Evolutionary conservation across 768 basidiomycete species (phyloP).

Genomic region (Tephrocybe sp.): DNA sequence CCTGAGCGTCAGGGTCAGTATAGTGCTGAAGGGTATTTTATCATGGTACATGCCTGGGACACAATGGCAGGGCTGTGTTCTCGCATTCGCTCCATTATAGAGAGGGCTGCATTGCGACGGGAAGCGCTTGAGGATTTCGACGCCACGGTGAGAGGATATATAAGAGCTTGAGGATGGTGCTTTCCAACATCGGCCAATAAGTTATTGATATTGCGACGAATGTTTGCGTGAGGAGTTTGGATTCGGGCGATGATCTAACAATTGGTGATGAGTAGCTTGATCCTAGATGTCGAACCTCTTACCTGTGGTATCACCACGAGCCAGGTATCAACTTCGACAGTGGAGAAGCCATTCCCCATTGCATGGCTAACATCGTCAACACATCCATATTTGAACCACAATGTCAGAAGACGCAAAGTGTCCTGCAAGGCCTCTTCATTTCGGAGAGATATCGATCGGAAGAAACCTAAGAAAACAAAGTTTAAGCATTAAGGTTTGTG

Average conservation of each 20-base stretch:
- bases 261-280: too few relatives aligned
- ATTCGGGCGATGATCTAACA: slow-evolving; percentile 94
- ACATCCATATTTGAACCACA: slow-evolving; percentile 98
- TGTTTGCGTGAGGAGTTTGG: slow-evolving; percentile 87
- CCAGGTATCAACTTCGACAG: slow-evolving; percentile 97
- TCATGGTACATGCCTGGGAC: slow-evolving; percentile 60
- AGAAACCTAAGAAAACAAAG: slow-evolving; percentile 64
- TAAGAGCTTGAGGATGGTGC: slow-evolving; percentile 95
- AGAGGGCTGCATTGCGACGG: slow-evolving; percentile 78
- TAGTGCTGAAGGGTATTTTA: neutral
- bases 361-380: slow-evolving; percentile 88
- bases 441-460: slow-evolving; percentile 89
- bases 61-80: slow-evolving; percentile 90
- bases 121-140: slow-evolving; percentile 89
- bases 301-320: slow-evolving; percentile 98
- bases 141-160: slow-evolving; percentile 94
- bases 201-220: slow-evolving; percentile 86
- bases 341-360: slow-evolving; percentile 83
- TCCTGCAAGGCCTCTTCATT: slow-evolving; percentile 94
- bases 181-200: slow-evolving; percentile 92
- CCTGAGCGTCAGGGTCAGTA: slow-evolving; percentile 40
- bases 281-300: slow-evolving; percentile 12
- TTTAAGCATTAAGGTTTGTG: neutral
- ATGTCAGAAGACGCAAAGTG: slow-evolving; percentile 85
- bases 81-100: slow-evolving; percentile 90